Conservation (phyloP, 768 basidiomycete genomes). For the Peribolospora baueri region DNA sequence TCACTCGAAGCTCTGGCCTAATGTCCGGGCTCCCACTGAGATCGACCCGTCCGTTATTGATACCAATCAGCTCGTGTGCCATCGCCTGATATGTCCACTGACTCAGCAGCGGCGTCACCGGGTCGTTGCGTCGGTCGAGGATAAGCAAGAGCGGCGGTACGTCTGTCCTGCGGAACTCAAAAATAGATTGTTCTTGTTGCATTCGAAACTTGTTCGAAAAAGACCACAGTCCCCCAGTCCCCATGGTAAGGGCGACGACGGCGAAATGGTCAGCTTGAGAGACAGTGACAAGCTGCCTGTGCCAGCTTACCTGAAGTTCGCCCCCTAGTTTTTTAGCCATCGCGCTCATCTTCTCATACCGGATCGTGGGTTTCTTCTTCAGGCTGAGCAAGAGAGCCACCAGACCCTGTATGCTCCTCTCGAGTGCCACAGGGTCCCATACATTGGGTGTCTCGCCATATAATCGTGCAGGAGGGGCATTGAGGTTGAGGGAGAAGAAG, state of each 20-base stretch:
- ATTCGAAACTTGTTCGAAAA: constrained; percentile 39
- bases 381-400: constrained; percentile 68
- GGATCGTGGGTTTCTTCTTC: constrained; percentile 83
- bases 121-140: constrained; percentile 85
- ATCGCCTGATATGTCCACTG: constrained; percentile 99
- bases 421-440: constrained; percentile 32
- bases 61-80: constrained; percentile 87
- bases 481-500: constrained; percentile 65
- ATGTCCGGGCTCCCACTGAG: constrained; percentile 63
- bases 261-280: background rate
- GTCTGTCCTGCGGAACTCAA: constrained; percentile 76
- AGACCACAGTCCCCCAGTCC: background rate
- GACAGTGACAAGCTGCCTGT: background rate
- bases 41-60: constrained; percentile 80
- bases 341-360: constrained; percentile 75
- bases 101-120: constrained; percentile 79
- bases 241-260: background rate
- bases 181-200: constrained; percentile 53
- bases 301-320: constrained; percentile 47
- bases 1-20: constrained; percentile 55
- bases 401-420: constrained; percentile 51
- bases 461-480: constrained; percentile 21
- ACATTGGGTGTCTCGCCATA: constrained; percentile 45
- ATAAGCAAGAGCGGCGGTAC: constrained; percentile 72
- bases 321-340: constrained; percentile 74